A percentile compares a stretch with the other conserved stretches of the same genome.
phyloP scores from a whole-genome alignment of 371 early-diverging fungal species.

The Circinella minor region DNA sequence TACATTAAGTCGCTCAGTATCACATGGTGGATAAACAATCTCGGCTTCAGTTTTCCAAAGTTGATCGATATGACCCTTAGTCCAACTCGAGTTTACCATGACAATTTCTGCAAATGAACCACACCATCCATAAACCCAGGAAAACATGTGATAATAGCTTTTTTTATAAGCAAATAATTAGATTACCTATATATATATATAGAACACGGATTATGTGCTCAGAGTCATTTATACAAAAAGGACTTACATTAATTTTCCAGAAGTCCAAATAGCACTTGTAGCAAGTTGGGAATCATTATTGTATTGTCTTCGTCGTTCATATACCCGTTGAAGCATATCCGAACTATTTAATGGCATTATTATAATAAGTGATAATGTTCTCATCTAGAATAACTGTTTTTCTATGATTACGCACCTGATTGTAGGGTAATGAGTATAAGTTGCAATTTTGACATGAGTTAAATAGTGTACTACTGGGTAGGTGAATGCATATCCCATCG shows the following conservation, averaged over 20 bases:
- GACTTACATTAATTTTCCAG: constrained; percentile 67
- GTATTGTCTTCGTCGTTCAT: constrained; percentile 65
- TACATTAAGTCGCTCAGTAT: constrained; percentile 67
- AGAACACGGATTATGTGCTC: neutral
- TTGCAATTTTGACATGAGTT: constrained; percentile 67
- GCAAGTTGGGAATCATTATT: constrained; percentile 70
- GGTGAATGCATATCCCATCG: constrained; percentile 94
- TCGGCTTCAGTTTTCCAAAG: constrained; percentile 73
- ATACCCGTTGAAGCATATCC: constrained; percentile 91
- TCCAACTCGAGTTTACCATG: constrained; percentile 96
- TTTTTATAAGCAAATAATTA: too few species aligned
- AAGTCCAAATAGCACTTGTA: constrained; percentile 59
- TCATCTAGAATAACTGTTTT: neutral
- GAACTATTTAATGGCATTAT: constrained; percentile 51
- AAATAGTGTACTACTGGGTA: constrained; percentile 81
- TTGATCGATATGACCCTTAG: constrained; percentile 82
- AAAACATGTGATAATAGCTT: constrained; percentile 84
- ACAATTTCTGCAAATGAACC: constrained; percentile 83
- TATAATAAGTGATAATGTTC: neutral
- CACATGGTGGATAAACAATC: constrained; percentile 94
- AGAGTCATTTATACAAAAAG: neutral
- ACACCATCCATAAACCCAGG: constrained; percentile 73
- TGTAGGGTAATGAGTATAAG: constrained; percentile 96
- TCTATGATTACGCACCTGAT: constrained; percentile 63
- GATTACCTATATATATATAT: neutral